Base-by-base conservation (phyloP, 441 rosid species). In the Aquilaria agallochum region DNA sequence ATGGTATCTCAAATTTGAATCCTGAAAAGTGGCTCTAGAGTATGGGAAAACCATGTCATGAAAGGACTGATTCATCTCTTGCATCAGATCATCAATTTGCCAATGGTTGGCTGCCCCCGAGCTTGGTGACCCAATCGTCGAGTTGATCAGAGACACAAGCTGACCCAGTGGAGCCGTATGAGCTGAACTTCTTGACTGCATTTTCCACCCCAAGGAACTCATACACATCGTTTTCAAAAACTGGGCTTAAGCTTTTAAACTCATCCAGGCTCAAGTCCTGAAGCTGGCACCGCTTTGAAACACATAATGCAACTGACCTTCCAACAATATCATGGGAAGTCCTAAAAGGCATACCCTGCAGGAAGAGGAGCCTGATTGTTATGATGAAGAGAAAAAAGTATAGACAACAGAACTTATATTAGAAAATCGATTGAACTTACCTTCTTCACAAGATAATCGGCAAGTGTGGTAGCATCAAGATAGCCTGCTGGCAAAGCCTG, bases 381-480 rank as follows among this genome's bases (percentile, higher is more conserved):
- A 40, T 15, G 27, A 3, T 51, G 46, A 42, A 61, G 48, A 45
- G 15, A 52, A 2, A 30, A 31, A 6, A 31, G 5, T 40, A 36
- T 40, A 32, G 33, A 59, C 65, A 60, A 44, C 33, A 33, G 40
- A 47, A 53, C 61, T 31, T 65, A 48, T 33, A 5, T 45, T 13
- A 36, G 11, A 36, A 13, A 9, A 49, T 49, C 5, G 27, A 69
- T 55, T 59, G 15, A 40, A 53, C 78, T 65, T 84, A 70, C 99
- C 96, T 91, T 95, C 64, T 82, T 82, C 48, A 95, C 97, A 12
- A 95, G 96, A 76, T 91, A 95, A 77, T 95, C 99, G 1, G 97
- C 99, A 3, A 95, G 90, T 45, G 97, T 91, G 46, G 99, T 91
- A 33, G 99, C 96, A 67, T 95, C 97, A 53, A 95, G 97, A 71